These are phyloP conservation scores for Chlamydomonas sphaeroides DNA, from an alignment of 139 green algal species.

Conservation along the genomic window DNA sequence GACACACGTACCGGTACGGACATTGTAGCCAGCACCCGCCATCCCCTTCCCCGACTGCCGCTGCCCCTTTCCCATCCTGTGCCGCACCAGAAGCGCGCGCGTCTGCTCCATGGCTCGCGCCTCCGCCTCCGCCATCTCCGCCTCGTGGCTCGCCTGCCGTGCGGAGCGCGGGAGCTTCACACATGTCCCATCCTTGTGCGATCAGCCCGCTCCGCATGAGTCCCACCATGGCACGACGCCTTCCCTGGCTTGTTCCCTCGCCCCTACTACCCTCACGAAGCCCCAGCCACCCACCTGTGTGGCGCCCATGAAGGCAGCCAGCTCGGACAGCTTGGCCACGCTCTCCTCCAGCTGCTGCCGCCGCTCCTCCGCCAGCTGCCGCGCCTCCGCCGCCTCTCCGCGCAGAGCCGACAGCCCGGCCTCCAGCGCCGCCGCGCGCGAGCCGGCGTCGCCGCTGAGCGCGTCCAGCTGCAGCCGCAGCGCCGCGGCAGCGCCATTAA, in stretches of 20 bases:
- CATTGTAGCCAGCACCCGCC: not conserved
- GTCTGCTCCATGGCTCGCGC: not conserved
- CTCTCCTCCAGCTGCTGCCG: not conserved
- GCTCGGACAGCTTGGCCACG: not conserved
- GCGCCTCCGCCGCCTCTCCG: too few relatives aligned
- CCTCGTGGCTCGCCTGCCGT: conserved; percentile 5
- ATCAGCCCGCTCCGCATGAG: too few relatives aligned
- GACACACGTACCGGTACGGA: too few relatives aligned
- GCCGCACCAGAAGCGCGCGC: not conserved
- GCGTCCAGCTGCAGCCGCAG: not conserved
- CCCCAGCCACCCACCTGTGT: not conserved
- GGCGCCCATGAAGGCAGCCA: conserved; percentile 8
- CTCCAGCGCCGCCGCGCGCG: too few relatives aligned
- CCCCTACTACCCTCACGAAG: not conserved
- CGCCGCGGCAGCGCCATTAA: too few relatives aligned
- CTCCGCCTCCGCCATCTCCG: not conserved
- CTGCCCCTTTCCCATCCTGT: too few relatives aligned
- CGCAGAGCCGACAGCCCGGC: not conserved
- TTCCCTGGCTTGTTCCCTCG: too few relatives aligned
- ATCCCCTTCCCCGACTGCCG: too few relatives aligned
- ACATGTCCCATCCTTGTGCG: too few relatives aligned
- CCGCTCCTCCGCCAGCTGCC: not conserved
- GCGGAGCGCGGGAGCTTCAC: too few relatives aligned
- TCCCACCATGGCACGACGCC: too few relatives aligned
- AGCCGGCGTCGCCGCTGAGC: too few relatives aligned